Conservation (phyloP, 192 early-diverging fungal genomes). For the Backusella macrospora region DNA sequence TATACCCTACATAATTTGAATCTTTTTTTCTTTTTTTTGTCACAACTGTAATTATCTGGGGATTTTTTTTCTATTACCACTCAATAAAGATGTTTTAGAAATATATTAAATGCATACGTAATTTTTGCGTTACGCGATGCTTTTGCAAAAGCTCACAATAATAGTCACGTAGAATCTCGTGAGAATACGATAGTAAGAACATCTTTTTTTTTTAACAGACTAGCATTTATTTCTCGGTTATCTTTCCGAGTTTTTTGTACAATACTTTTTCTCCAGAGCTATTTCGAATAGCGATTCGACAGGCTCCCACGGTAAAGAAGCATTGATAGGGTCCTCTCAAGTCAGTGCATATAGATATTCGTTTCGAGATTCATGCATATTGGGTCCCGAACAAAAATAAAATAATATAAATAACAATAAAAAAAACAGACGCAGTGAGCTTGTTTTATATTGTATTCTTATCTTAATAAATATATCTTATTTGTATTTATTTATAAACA, state of each 20-base stretch:
- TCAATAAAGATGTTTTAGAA: slow-evolving; percentile 13
- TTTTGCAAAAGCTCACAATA: not conserved
- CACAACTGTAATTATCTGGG: not conserved
- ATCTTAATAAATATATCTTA: not conserved
- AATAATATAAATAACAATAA: too few species aligned
- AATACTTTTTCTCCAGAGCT: not conserved
- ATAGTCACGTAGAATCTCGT: slow-evolving; percentile 8
- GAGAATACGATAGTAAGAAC: not conserved
- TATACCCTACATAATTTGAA: slow-evolving; percentile 3
- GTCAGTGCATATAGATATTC: not conserved
- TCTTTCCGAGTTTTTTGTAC: slow-evolving; percentile 1
- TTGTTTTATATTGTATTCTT: not conserved
- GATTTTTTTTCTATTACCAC: not conserved
- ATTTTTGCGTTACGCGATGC: slow-evolving; percentile 14
- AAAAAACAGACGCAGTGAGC: too few species aligned
- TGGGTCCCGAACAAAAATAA: not conserved
- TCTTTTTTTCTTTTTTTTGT: not conserved
- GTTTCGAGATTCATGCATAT: not conserved
- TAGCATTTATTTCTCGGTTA: not conserved
- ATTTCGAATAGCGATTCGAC: slow-evolving; percentile 3
- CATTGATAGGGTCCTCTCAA: not conserved
- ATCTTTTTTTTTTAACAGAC: not conserved
- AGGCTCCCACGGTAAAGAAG: slow-evolving; percentile 6
- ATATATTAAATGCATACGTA: not conserved
- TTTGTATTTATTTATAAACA: not conserved